Percentiles rank a stretch among this genome's conserved stretches.
phyloP scores from a whole-genome alignment of 1,284 basidiomycete genomes.

The Pascua guehoae region DNA sequence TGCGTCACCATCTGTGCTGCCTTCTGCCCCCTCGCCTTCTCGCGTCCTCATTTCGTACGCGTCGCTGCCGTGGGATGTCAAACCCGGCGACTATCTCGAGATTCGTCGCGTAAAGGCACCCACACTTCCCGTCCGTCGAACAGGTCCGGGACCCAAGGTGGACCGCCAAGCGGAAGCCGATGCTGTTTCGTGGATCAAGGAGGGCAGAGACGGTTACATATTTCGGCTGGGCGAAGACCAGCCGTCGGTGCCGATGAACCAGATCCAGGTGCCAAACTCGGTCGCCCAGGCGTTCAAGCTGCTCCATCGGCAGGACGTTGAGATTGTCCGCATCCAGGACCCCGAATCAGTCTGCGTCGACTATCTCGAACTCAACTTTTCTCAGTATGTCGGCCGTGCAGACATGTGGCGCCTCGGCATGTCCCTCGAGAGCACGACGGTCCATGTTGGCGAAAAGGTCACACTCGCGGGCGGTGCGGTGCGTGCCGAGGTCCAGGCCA shows the following conservation, averaged over 20 bases:
- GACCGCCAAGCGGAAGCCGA: conserved; percentile 20
- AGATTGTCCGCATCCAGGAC: conserved; percentile 49
- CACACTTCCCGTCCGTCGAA: background rate
- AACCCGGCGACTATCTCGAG: conserved; percentile 41
- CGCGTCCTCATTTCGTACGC: conserved; percentile 32
- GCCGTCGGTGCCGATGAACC: conserved; percentile 32
- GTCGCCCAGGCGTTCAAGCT: conserved; percentile 46
- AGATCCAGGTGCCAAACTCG: conserved; percentile 42
- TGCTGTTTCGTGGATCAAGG: conserved; percentile 34
- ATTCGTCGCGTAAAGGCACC: conserved; percentile 27
- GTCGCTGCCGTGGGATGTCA: conserved; percentile 35
- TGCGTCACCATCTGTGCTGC: conserved; percentile 1
- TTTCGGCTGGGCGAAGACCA: conserved; percentile 38
- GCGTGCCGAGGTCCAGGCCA: conserved; percentile 70
- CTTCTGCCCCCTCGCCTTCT: conserved; percentile 18
- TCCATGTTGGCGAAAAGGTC: conserved; percentile 60
- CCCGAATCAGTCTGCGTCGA: conserved; percentile 62
- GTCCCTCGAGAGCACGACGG: conserved; percentile 56
- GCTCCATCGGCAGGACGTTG: conserved; percentile 45
- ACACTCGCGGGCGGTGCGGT: conserved; percentile 58
- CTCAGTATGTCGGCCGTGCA: conserved; percentile 85
- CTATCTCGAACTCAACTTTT: conserved; percentile 83
- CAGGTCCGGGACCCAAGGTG: background rate
- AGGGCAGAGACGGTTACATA: conserved; percentile 38
- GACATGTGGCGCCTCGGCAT: conserved; percentile 88